Conservation (phyloP, 257 asterid species). For the Nicotiana knightiana region DNA sequence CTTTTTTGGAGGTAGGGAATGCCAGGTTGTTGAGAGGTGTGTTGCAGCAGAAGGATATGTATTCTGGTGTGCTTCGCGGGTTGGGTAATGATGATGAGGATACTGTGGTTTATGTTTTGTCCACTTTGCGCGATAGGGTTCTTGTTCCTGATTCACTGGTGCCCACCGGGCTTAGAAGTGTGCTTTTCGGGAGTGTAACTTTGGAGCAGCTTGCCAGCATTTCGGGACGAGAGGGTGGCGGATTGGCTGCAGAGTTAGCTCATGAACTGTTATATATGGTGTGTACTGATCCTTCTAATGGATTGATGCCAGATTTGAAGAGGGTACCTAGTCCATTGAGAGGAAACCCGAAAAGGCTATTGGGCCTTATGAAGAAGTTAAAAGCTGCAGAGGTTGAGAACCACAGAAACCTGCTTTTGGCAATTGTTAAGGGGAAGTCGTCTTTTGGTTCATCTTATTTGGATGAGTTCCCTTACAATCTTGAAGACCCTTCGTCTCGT, state of each 20-base stretch:
- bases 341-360: constrained; percentile 68
- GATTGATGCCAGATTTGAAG: constrained; percentile 79
- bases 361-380: constrained; percentile 83
- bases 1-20: constrained; percentile 73
- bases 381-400: constrained; percentile 56
- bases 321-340: constrained; percentile 65
- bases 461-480: constrained; percentile 79
- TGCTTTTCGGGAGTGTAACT: constrained; percentile 84
- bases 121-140: constrained; percentile 54
- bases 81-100: constrained; percentile 79
- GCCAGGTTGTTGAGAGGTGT: constrained; percentile 78
- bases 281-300: constrained; percentile 75
- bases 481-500: constrained; percentile 68
- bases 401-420: constrained; percentile 67
- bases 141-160: constrained; percentile 70
- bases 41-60: constrained; percentile 85
- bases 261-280: constrained; percentile 53
- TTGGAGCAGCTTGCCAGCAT: constrained; percentile 70
- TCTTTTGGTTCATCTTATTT: constrained; percentile 69
- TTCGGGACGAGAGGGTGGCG: constrained; percentile 60
- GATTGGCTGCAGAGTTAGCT: constrained; percentile 59
- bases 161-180: constrained; percentile 82
- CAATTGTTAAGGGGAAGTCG: constrained; percentile 67
- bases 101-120: constrained; percentile 46
- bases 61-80: constrained; percentile 81